A percentile compares a stretch with the other conserved stretches of the same genome.
These are phyloP conservation scores for Suillus fuscotomentosus DNA, from an alignment of 768 basidiomycete species.

Conservation along the genomic window DNA sequence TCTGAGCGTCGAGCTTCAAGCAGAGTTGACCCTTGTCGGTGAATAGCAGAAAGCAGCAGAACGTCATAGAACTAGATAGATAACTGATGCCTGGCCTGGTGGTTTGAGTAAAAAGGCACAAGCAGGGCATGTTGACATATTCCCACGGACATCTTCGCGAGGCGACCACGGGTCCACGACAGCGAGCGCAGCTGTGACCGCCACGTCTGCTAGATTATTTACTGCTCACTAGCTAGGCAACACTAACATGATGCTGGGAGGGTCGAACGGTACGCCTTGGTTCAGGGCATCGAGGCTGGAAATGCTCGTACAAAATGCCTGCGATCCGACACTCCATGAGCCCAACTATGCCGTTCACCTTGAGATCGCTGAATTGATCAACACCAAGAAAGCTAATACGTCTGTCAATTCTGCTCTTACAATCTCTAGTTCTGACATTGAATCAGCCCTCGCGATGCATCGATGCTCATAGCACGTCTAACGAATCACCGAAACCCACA, in stretches of 20 bases:
- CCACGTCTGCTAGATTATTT: background rate
- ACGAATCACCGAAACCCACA: constrained; percentile 95
- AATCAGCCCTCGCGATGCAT: constrained; percentile 84
- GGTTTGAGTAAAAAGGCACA: background rate
- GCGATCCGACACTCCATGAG: constrained; percentile 81
- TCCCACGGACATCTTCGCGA: background rate
- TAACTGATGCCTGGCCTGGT: background rate
- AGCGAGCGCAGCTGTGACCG: background rate
- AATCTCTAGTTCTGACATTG: background rate
- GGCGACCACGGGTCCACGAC: background rate
- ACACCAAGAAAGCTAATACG: constrained; percentile 96
- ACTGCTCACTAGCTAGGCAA: background rate
- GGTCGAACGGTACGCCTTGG: constrained; percentile 50
- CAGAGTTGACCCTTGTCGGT: background rate
- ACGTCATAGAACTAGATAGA: background rate
- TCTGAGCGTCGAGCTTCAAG: background rate
- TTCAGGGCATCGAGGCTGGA: constrained; percentile 62
- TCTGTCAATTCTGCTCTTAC: constrained; percentile 37
- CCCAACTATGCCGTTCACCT: constrained; percentile 92
- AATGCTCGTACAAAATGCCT: constrained; percentile 75
- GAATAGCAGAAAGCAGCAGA: background rate
- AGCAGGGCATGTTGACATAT: background rate
- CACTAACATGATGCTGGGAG: constrained; percentile 43
- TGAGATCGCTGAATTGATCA: constrained; percentile 92
- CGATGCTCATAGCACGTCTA: constrained; percentile 77